A percentile compares a stretch with the other conserved stretches of the same genome.
Conservation (phyloP, 2,329 filamentous ascomycete genomes). For the Purpureocillium takamizusanense region DNA sequence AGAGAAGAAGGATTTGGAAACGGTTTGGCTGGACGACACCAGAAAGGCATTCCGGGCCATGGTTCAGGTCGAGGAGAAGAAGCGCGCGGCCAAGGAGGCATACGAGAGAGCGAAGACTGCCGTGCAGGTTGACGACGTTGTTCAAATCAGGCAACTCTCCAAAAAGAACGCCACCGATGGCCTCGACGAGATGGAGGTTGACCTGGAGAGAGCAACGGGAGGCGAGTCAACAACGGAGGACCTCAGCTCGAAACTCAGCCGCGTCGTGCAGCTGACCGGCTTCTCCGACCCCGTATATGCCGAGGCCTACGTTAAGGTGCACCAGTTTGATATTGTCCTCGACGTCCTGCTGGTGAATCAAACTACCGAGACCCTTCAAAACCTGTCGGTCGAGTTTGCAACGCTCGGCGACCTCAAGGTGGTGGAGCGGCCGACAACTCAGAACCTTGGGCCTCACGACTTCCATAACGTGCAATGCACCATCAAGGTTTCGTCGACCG, state of each 20-base stretch:
- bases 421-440: conserved; percentile 89
- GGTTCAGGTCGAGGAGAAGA: conserved; percentile 96
- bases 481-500: conserved; percentile 96
- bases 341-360: conserved; percentile 97
- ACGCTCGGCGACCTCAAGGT: conserved; percentile 96
- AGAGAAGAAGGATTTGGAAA: conserved; percentile 82
- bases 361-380: conserved; percentile 91
- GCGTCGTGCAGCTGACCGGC: conserved; percentile 92
- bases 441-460: conserved; percentile 90
- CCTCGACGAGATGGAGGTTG: conserved; percentile 75
- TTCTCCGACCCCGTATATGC: conserved; percentile 98
- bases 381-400: conserved; percentile 96
- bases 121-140: conserved; percentile 90
- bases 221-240: conserved; percentile 79
- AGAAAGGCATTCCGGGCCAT: conserved; percentile 92
- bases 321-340: conserved; percentile 96
- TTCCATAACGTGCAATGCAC: conserved; percentile 98
- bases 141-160: conserved; percentile 83
- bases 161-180: conserved; percentile 83
- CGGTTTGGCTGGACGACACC: conserved; percentile 89
- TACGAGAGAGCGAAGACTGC: conserved; percentile 88
- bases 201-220: conserved; percentile 89
- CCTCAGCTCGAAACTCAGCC: conserved; percentile 84
- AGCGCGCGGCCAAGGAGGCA: conserved; percentile 89
- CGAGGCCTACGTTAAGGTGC: conserved; percentile 98